Evolutionary conservation across 2,329 filamentous ascomycete genomes (phyloP).

Genomic region (Colletotrichum sp.): DNA sequence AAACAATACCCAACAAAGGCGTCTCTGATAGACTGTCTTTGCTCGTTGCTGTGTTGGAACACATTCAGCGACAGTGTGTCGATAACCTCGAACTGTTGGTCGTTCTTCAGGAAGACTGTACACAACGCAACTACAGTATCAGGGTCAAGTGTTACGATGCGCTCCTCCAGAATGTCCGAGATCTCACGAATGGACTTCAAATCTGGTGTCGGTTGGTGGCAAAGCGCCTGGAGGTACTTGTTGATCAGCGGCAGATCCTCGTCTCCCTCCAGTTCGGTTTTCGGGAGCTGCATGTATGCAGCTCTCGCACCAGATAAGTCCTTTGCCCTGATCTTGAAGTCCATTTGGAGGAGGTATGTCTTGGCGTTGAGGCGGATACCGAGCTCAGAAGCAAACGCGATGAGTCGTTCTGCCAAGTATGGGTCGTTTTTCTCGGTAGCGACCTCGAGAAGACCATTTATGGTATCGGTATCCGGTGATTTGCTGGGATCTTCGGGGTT

Average conservation of each 20-base stretch:
- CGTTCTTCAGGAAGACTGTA: constrained; percentile 73
- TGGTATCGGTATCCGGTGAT: constrained; percentile 69
- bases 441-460: constrained; percentile 78
- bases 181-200: constrained; percentile 77
- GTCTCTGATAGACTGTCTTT: constrained; percentile 70
- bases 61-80: constrained; percentile 81
- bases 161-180: constrained; percentile 74
- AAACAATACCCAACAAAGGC: constrained; percentile 72
- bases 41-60: constrained; percentile 71
- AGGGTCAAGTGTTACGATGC: constrained; percentile 71
- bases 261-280: constrained; percentile 51
- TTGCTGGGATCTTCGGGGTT: constrained; percentile 50
- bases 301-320: constrained; percentile 74
- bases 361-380: constrained; percentile 70
- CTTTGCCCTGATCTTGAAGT: constrained; percentile 74
- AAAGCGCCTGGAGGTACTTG: constrained; percentile 73
- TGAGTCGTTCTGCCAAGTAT: constrained; percentile 75
- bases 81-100: constrained; percentile 79
- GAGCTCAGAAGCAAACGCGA: constrained; percentile 68
- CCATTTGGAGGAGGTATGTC: constrained; percentile 77
- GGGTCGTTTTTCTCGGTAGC: constrained; percentile 74
- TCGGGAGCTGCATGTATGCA: constrained; percentile 68
- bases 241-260: constrained; percentile 72
- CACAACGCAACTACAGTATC: constrained; percentile 78
- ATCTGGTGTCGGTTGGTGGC: constrained; percentile 62